phyloP scores from a whole-genome alignment of 257 asterid genomes.

The Solanum ossicruentum region DNA sequence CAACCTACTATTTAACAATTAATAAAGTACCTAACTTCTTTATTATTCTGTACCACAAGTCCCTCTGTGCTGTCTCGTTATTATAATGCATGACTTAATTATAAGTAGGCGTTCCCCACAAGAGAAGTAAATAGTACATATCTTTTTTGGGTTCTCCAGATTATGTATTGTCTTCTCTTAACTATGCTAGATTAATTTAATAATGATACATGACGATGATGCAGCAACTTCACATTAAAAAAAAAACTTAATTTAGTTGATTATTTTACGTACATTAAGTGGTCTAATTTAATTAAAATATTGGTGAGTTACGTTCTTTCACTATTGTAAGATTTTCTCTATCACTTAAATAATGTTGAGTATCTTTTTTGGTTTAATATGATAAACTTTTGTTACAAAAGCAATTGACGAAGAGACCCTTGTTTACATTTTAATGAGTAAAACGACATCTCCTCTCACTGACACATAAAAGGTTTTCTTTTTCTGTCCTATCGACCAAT shows the following conservation, averaged over 20 bases:
- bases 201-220: too few species aligned
- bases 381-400: not conserved
- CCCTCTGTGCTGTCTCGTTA: not conserved
- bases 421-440: not conserved
- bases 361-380: not conserved
- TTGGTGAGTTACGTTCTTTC: not conserved
- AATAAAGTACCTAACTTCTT: not conserved
- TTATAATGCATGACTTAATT: not conserved
- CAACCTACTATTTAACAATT: not conserved
- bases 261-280: not conserved
- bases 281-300: not conserved
- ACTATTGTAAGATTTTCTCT: not conserved
- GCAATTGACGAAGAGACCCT: not conserved
- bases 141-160: not conserved
- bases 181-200: not conserved
- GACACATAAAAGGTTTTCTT: not conserved
- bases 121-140: not conserved
- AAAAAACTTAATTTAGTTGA: not conserved
- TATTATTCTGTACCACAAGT: not conserved
- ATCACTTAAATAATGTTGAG: not conserved
- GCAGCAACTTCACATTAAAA: too few species aligned
- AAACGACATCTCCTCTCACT: not conserved
- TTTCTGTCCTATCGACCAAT: not conserved
- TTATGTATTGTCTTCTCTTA: not conserved
- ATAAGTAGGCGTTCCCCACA: not conserved